phyloP scores from a whole-genome alignment of 225 moss, liverwort and hornwort species.

The Bryoerythrophyllum caledonicum region DNA sequence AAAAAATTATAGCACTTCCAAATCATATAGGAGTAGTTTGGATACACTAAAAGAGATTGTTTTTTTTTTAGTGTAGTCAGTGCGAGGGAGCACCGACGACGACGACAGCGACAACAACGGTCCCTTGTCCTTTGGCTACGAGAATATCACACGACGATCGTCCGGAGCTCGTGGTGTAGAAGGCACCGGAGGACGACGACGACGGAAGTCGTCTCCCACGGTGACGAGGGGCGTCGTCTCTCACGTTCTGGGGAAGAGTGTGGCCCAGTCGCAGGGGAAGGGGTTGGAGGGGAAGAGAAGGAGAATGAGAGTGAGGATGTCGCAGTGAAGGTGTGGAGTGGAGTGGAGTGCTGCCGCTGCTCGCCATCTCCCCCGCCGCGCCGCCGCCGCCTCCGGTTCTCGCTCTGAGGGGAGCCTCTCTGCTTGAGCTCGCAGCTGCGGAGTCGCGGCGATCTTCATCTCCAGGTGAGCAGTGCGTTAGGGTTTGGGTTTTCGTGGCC shows the following conservation, averaged over 20 bases:
- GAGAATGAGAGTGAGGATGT: conserved; percentile 6
- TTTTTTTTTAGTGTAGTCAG: too few species aligned
- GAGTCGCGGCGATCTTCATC: conserved; percentile 24
- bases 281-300: not conserved
- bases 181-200: too few species aligned
- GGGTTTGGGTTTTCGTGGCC: conserved; percentile 21
- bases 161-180: not conserved
- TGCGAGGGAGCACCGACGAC: not conserved
- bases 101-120: not conserved
- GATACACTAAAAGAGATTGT: too few species aligned
- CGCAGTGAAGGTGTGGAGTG: conserved; percentile 15
- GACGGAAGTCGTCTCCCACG: too few species aligned
- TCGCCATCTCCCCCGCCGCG: not conserved
- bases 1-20: too few species aligned
- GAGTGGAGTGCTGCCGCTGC: conserved; percentile 12
- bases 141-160: not conserved
- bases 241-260: too few species aligned
- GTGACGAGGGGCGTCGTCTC: too few species aligned
- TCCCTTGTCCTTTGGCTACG: not conserved
- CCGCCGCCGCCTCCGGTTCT: too few species aligned
- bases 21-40: too few species aligned
- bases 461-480: conserved; percentile 41
- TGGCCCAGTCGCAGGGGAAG: not conserved
- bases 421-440: conserved; percentile 30
- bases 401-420: too few species aligned